Conservation (phyloP, 2,329 filamentous ascomycete genomes). For the Blastomyces emzantsi region DNA sequence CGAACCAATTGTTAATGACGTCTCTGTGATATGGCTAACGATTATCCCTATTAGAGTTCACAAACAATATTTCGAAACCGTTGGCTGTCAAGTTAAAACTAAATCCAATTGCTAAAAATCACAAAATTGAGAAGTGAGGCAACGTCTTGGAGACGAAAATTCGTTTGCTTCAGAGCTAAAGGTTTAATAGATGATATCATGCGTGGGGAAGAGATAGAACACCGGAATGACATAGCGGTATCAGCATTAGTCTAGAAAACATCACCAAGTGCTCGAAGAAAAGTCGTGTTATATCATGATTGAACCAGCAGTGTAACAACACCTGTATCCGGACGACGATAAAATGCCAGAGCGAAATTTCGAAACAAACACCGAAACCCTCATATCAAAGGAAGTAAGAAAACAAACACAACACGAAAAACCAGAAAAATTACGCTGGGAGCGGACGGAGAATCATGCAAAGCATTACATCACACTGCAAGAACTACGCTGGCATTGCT, state of each 20-base stretch:
- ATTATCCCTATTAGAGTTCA: too few species aligned
- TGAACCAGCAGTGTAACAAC: neutral
- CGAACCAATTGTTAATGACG: neutral
- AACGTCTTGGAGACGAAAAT: neutral
- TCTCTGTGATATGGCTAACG: neutral
- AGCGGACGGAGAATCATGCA: neutral
- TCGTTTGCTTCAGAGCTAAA: neutral
- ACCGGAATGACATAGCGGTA: neutral
- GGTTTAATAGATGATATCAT: neutral
- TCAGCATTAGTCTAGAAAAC: neutral
- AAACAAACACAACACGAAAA: neutral
- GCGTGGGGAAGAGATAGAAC: neutral
- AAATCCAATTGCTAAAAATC: neutral
- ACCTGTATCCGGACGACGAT: neutral
- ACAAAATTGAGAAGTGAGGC: neutral
- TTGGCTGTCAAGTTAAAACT: neutral
- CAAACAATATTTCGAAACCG: neutral
- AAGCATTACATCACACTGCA: conserved; percentile 43
- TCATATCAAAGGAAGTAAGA: neutral
- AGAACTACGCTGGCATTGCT: conserved; percentile 44
- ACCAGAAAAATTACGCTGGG: neutral
- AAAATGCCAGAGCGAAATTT: neutral
- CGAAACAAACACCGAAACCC: neutral
- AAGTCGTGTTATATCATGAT: conserved; percentile 2
- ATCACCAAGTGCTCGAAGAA: neutral